phyloP scores from a whole-genome alignment of 2,329 filamentous ascomycete species.

The Ramularia endophylla region DNA sequence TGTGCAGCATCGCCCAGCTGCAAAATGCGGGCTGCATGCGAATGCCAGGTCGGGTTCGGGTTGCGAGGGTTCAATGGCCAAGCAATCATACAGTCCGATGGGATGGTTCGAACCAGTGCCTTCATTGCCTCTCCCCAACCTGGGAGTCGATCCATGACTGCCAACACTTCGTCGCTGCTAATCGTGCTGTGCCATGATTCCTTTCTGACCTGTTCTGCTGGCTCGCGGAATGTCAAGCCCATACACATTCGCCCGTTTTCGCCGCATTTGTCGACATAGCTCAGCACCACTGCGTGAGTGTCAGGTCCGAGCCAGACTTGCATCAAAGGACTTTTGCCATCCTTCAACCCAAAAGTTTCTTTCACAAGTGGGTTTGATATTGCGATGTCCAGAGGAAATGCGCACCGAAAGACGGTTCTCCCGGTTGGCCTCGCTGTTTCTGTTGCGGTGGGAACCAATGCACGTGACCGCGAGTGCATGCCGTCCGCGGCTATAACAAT shows the following conservation, averaged over 20 bases:
- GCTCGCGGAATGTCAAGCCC: no score
- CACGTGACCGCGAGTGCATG: slow-evolving; percentile 7
- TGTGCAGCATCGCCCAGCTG: slow-evolving; percentile 51
- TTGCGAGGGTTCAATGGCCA: slow-evolving; percentile 53
- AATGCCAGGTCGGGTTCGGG: slow-evolving; percentile 48
- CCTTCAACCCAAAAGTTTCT: no score
- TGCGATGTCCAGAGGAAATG: slow-evolving; percentile 16
- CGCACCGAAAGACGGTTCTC: slow-evolving; percentile 16
- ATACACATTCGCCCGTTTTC: no score
- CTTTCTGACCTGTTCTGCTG: no score
- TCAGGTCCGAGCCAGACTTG: no score
- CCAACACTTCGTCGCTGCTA: slow-evolving; percentile 25
- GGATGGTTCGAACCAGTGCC: slow-evolving; percentile 40
- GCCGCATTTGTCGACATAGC: no score
- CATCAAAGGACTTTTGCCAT: no score
- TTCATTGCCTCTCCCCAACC: slow-evolving; percentile 42
- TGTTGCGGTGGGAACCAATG: slow-evolving; percentile 2
- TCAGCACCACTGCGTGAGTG: no score
- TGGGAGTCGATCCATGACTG: slow-evolving; percentile 11
- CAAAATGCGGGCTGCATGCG: slow-evolving; percentile 43
- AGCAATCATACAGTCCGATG: slow-evolving; percentile 35
- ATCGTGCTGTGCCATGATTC: slow-evolving; percentile 45
- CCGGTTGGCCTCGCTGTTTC: slow-evolving; percentile 12
- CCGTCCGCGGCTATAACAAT: slow-evolving; percentile 33
- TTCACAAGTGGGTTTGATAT: slow-evolving; percentile 15